Base-by-base conservation (phyloP, 208 protist species). In the Zelonia costaricensis region DNA sequence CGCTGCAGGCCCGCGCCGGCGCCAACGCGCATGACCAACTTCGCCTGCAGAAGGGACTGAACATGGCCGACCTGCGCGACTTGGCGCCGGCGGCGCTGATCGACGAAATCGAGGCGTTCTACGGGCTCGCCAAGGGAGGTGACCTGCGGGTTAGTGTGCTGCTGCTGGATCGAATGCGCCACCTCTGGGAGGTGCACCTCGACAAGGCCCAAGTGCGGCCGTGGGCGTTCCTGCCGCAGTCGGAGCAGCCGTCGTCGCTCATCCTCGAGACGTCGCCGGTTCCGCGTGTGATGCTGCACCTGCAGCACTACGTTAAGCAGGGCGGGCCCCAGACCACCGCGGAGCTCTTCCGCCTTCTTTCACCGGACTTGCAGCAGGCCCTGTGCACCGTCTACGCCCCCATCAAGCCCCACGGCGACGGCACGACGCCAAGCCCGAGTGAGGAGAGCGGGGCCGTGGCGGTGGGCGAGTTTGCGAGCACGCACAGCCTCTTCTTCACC, bases 101-200 rank as follows among this genome's bases (percentile, higher is more conserved):
- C 49, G 23, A 64, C 18, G 56, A 69, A 35, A 69, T 88, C 4
- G 55, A 78, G 43, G 6, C 27, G 43, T 79, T 74, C 38, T 79
- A 68, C 45, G 62, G 67, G 30, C 45, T 65, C 48, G 40, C 27
- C n/a, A 31, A 23, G 16, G 40, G 40, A 2, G 69, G 60, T 22
- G 63, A 76, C 25, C 48, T 45, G 1, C 44, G 63, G 7, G 63
- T 69, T 38, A 65, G 66, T 42, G 44, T 96, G 47, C 60, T 96
- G 15, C 35, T 93, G 36, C 83, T 92, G 56, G 91, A 96, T 60
- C 80, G 91, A 22, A 64, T 94, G 35, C 82, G 88, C 13, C 86
- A 94, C 68, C 23, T 88, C 16, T 96, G 91, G 62, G 86, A 93
- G 61, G 91, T 96, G 31, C 72, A 84, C 25, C 60, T 91, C 27